Evolutionary conservation across 257 asterid genomes (phyloP), one percentile per base, ranked within the genome.

Genomic region (Leptodermis oblonga): DNA sequence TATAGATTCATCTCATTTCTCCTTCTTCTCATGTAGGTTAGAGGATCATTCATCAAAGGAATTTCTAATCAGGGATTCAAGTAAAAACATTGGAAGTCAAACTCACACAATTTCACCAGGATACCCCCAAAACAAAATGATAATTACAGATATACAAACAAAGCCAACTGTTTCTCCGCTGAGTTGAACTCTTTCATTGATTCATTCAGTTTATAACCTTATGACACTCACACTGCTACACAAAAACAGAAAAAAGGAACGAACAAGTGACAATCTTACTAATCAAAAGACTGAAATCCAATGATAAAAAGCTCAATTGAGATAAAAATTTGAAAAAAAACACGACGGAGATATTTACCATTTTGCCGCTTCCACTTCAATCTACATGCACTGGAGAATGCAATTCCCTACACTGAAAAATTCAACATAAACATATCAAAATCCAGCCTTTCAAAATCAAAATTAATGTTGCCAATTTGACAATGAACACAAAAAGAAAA

Each of bases 291-390:
- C 14, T 5, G 28, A 26, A 69, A 22, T 28, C 18, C 54, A 15
- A 36, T 9, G 30, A 10, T 10, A 23, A 22, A 25, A 6, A 33
- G 6, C 4, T 11, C 7, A 2, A 9, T 0, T 8, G 52, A 14
- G 22, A 7, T 10, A n/a, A n/a, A n/a, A n/a, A n/a, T n/a, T n/a
- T n/a, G n/a, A n/a, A n/a, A n/a, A n/a, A n/a, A 20, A 31, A 31
- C 51, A 67, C 42, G 42, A 45, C 13, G 4, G 52, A 45, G 43
- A 11, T 49, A 67, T 72, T 77, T 39, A 89, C 92, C 94, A 89
- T 89, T 71, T 76, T 43, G 77, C 72, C 59, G 71, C 75, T 74
- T 71, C 55, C 68, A 71, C 76, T 84, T 70, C 76, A 51, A 68
- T 34, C 28, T n/a, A n/a, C n/a, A n/a, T n/a, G n/a, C n/a, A n/a